Conservation (phyloP, 2,329 filamentous ascomycete species). For the Penicillium sp. region DNA sequence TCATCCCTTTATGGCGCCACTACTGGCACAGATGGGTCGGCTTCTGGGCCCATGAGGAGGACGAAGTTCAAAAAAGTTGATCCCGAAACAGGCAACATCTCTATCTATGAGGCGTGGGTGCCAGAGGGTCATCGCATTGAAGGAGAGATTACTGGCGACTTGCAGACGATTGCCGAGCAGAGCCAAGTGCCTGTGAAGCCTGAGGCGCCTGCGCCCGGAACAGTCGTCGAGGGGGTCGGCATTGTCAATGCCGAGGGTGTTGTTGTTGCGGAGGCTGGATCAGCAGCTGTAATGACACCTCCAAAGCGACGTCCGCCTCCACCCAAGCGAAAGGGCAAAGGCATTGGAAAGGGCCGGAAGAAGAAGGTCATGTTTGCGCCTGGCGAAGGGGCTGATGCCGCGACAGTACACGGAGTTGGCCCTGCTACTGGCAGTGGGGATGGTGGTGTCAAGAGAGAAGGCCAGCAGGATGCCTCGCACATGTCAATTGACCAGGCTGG, state of each 20-base stretch:
- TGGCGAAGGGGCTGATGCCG: slow-evolving; percentile 44
- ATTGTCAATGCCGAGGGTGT: slow-evolving; percentile 63
- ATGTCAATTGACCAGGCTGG: slow-evolving; percentile 45
- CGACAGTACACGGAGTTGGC: slow-evolving; percentile 38
- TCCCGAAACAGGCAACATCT: slow-evolving; percentile 72
- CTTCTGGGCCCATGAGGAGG: slow-evolving; percentile 64
- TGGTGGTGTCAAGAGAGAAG: slow-evolving; percentile 40
- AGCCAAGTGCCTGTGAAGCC: slow-evolving; percentile 35
- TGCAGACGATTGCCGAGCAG: slow-evolving; percentile 49
- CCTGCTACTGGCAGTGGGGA: slow-evolving; percentile 41
- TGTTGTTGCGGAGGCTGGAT: slow-evolving; percentile 52
- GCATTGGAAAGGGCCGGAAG: slow-evolving; percentile 74
- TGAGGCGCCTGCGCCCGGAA: slow-evolving; percentile 54
- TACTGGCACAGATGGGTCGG: slow-evolving; percentile 30
- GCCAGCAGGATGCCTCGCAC: slow-evolving; percentile 43
- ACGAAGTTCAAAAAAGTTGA: slow-evolving; percentile 79
- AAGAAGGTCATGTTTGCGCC: slow-evolving; percentile 64
- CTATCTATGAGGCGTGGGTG: slow-evolving; percentile 79
- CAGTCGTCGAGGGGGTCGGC: slow-evolving; percentile 59
- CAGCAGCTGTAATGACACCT: slow-evolving; percentile 49
- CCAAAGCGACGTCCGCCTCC: slow-evolving; percentile 67
- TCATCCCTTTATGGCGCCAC: slow-evolving; percentile 51
- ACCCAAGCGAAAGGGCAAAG: slow-evolving; percentile 78
- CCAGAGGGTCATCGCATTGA: slow-evolving; percentile 76
- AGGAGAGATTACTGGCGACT: slow-evolving; percentile 70